A percentile compares a stretch with the other conserved stretches of the same genome.
Conservation (phyloP, 139 green algal genomes). For the Ettlia oleoabundans region DNA sequence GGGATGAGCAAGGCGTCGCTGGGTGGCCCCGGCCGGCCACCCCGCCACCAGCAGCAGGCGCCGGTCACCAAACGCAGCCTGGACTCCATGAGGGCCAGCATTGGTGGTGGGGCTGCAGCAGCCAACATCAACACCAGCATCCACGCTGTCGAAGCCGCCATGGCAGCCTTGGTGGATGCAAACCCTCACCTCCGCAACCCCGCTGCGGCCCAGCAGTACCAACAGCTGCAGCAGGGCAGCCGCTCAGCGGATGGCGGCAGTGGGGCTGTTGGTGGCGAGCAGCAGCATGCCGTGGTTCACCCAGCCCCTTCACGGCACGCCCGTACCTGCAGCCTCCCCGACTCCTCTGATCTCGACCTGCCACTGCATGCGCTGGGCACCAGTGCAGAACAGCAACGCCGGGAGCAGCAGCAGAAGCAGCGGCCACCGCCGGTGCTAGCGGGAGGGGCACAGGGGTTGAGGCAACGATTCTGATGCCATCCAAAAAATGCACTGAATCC, state of each 20-base stretch:
- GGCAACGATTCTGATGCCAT: too few species aligned
- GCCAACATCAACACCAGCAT: constrained; percentile 18
- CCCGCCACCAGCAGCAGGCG: not conserved
- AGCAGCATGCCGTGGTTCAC: too few species aligned
- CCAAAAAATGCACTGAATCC: too few species aligned
- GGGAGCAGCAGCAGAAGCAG: not conserved
- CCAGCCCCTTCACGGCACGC: too few species aligned
- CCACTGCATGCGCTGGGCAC: not conserved
- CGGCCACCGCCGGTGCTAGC: not conserved
- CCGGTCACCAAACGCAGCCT: constrained; percentile 28
- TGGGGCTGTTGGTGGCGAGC: not conserved
- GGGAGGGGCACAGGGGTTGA: not conserved
- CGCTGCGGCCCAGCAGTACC: not conserved
- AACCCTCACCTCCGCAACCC: constrained; percentile 20
- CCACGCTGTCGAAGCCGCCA: constrained; percentile 4
- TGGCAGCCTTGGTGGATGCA: constrained; percentile 12
- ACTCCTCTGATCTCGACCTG: not conserved
- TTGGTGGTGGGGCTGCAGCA: not conserved
- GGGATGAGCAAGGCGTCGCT: not conserved
- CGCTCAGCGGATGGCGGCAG: not conserved
- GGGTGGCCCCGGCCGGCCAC: not conserved
- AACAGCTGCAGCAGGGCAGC: not conserved
- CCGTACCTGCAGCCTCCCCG: not conserved
- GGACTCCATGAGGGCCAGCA: constrained; percentile 21
- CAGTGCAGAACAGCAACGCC: not conserved